Evolutionary conservation across 192 early-diverging fungal species (phyloP).

Genomic region (Dissophora globulifera): DNA sequence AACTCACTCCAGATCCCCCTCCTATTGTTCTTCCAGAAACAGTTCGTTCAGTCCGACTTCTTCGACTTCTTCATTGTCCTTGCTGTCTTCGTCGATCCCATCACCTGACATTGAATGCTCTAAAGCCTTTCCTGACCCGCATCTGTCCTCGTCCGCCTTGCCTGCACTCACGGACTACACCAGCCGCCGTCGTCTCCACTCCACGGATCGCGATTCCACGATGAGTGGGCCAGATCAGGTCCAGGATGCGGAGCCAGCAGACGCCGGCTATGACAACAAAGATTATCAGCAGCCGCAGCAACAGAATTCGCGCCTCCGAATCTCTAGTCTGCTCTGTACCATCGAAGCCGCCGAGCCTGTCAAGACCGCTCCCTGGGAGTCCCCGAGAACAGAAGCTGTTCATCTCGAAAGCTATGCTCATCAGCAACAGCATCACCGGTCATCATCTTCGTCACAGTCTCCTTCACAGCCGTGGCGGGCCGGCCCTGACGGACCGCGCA

Average conservation of each 20-base stretch:
- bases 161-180: not conserved
- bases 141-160: not conserved
- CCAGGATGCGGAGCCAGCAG: slow-evolving; percentile 3
- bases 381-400: slow-evolving; percentile 5
- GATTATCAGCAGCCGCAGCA: slow-evolving; percentile 7
- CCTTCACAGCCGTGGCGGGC: not conserved
- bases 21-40: not conserved
- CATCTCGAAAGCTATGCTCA: slow-evolving; percentile 24
- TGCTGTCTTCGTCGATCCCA: not conserved
- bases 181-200: not conserved
- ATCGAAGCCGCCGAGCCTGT: slow-evolving; percentile 10
- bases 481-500: not conserved
- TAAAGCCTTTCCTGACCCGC: not conserved
- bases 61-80: not conserved
- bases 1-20: slow-evolving; percentile 9
- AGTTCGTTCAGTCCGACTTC: not conserved
- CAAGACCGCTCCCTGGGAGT: slow-evolving; percentile 17
- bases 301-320: slow-evolving; percentile 17
- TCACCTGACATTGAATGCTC: not conserved
- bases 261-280: slow-evolving; percentile 2
- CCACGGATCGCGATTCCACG: not conserved
- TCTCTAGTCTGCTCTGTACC: slow-evolving; percentile 37
- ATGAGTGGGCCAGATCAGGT: slow-evolving; percentile 24
- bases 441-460: not conserved
- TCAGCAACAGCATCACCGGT: not conserved